Conservation (phyloP, 768 basidiomycete species). For the Phaffia tasmanica region DNA sequence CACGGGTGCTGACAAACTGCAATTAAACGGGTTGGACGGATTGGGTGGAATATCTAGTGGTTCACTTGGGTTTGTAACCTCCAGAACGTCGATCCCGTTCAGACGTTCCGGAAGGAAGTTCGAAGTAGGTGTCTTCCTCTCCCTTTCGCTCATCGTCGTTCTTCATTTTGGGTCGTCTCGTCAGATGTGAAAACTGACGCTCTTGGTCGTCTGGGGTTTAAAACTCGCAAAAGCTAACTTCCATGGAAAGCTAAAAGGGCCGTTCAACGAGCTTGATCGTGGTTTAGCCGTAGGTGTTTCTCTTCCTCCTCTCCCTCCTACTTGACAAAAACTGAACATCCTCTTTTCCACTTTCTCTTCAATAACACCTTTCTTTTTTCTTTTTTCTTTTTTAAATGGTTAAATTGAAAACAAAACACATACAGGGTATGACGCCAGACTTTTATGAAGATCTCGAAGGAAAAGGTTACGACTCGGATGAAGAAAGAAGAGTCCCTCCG, state of each 20-base stretch:
- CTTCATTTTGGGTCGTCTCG: neutral
- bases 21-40: too few relatives aligned
- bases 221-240: conserved; percentile 45
- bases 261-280: conserved; percentile 67
- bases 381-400: neutral
- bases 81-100: conserved; percentile 50
- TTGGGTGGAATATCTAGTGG: conserved; percentile 43
- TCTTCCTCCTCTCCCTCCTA: neutral
- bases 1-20: too few relatives aligned
- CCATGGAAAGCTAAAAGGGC: conserved; percentile 51
- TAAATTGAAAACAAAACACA: too few relatives aligned
- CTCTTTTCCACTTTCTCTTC: too few relatives aligned
- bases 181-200: too few relatives aligned
- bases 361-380: too few relatives aligned
- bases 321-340: too few relatives aligned
- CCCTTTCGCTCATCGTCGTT: neutral
- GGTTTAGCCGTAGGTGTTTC: conserved; percentile 47
- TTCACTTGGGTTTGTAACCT: conserved; percentile 62
- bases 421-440: conserved; percentile 48
- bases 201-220: neutral
- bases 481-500: neutral
- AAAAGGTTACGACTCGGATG: conserved; percentile 36
- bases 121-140: neutral
- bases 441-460: conserved; percentile 65
- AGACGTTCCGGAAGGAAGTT: conserved; percentile 61